These are phyloP conservation scores for Dendrobium catenatum DNA, from an alignment of 106 monocot genomes.

Conservation along the genomic window DNA sequence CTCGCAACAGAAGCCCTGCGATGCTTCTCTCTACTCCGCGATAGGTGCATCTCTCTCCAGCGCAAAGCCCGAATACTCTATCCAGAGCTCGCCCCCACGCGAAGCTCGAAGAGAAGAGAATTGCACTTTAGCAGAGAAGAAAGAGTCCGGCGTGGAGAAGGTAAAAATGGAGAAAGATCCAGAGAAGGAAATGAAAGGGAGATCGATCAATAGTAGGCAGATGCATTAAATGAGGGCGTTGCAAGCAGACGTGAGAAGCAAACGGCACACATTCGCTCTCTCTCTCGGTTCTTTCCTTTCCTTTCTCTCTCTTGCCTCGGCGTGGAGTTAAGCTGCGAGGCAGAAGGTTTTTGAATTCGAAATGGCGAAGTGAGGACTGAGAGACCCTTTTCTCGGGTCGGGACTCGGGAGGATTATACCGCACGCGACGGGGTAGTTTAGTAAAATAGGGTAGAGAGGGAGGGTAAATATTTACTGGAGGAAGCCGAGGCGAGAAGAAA, in stretches of 20 bases:
- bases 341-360: conserved; percentile 4
- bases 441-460: not conserved
- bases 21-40: not conserved
- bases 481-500: not conserved
- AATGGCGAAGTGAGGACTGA: not conserved
- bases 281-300: not conserved
- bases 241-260: not conserved
- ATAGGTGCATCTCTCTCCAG: not conserved
- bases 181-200: not conserved
- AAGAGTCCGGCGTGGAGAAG: too few species aligned
- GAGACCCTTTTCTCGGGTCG: not conserved
- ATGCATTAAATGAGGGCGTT: conserved; percentile 7
- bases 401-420: not conserved
- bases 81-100: not conserved
- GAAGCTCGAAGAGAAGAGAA: not conserved
- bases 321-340: too few species aligned
- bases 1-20: not conserved
- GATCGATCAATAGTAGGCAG: not conserved
- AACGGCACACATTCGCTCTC: not conserved
- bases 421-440: conserved; percentile 7
- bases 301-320: not conserved
- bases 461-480: not conserved
- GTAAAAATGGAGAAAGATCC: not conserved
- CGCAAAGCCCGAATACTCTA: not conserved
- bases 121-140: not conserved